These are phyloP conservation scores for Lophiostoma macrostomum DNA, from an alignment of 495 filamentous ascomycete genomes.

Conservation along the genomic window DNA sequence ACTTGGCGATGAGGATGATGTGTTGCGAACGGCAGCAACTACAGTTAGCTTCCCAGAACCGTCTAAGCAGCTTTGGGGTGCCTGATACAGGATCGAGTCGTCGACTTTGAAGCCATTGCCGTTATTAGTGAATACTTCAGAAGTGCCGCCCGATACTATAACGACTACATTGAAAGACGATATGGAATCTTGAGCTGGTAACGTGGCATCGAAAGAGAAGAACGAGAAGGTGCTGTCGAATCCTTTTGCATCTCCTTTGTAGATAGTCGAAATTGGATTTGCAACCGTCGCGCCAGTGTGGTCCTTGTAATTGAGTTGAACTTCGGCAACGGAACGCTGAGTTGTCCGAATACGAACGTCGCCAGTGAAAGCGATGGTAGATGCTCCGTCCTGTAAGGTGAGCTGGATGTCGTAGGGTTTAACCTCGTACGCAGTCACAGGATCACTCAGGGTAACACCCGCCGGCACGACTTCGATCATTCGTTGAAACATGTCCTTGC, in stretches of 20 bases:
- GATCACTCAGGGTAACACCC: constrained; percentile 49
- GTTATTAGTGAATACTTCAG: constrained; percentile 40
- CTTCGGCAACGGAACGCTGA: constrained; percentile 33
- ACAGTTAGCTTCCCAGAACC: constrained; percentile 35
- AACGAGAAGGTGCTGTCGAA: constrained; percentile 59
- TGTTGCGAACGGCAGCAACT: constrained; percentile 44
- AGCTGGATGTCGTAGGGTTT: constrained; percentile 53
- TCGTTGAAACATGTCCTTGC: constrained; percentile 52
- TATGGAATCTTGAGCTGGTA: constrained; percentile 39
- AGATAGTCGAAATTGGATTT: constrained; percentile 42
- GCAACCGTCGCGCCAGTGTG: constrained; percentile 42
- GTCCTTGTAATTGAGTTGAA: constrained; percentile 42
- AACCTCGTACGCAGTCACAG: constrained; percentile 56
- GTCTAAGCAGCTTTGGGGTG: constrained; percentile 41
- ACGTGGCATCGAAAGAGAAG: constrained; percentile 38
- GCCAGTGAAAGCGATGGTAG: constrained; percentile 40
- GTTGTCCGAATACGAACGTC: constrained; percentile 46
- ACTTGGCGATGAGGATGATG: constrained; percentile 41
- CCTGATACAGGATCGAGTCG: constrained; percentile 42
- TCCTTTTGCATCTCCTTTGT: constrained; percentile 50
- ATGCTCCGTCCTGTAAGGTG: constrained; percentile 39
- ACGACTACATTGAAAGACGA: constrained; percentile 43
- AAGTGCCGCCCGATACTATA: constrained; percentile 28
- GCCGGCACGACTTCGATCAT: constrained; percentile 61
- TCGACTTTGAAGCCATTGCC: constrained; percentile 41